Base-by-base conservation (phyloP, 1,284 basidiomycete genomes). In the Vanrija humicola region DNA sequence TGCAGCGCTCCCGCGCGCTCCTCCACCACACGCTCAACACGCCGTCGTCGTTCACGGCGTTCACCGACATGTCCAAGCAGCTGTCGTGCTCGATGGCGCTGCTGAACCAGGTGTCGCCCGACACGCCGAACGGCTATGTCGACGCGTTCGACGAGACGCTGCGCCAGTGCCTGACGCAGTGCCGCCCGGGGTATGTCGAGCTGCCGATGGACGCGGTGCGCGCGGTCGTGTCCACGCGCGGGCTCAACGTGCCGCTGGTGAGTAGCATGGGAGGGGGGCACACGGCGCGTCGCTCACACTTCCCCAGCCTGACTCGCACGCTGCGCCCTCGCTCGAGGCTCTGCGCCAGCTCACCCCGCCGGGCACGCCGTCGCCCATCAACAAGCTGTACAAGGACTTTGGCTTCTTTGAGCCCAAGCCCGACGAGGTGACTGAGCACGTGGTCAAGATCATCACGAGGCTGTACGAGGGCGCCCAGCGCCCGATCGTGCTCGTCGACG, bases 1-100 rank as follows among this genome's bases (percentile, higher is more conserved):
- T n/a, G 6, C 60, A 72, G 63, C 48, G 52, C 9, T 74, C 79
- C 73, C 43, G 86, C 79, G 69, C 87, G 82, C 44, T 81, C 73
- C 80, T 92, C 26, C 90, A 92, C 66, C 89, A 93, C 67, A 92
- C 91, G 0, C 83, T 96, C 29, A 91, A 91, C 56, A 88, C 92
- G 65, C 88, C 52, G 43, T 85, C 83, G 64, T 87, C 69, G 1
- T 82, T 85, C 68, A 85, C 87, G 56, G 90, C 88, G 19, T 98
- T 93, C 73, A 77, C 79, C 56, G 83, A 85, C 63, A 90, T 90
- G 53, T 82, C 87, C 0, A 80, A 84, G 57, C 86, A 90, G 43
- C 85, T 97, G 63, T 86, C 88, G 3, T 80, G 82, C 61, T 83
- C 87, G 5, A 85, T 88, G 54, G 86, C 86, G 1, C 73, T 79